These are phyloP conservation scores for Chenopodium berlandieri DNA, from an alignment of 148 eudicot species.

Conservation along the genomic window DNA sequence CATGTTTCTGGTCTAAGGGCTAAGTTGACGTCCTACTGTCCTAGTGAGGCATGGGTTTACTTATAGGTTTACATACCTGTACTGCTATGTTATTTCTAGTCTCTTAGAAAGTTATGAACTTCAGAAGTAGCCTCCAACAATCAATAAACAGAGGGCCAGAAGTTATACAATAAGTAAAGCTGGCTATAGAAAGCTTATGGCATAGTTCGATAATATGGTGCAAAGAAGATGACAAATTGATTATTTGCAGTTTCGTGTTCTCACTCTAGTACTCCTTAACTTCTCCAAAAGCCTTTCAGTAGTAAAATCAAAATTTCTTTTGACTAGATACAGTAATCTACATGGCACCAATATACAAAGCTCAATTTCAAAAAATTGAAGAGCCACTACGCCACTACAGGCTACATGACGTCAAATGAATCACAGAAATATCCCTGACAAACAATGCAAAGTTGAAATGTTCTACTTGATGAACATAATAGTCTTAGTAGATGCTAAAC, in stretches of 20 bases:
- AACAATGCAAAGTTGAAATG: not conserved
- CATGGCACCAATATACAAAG: not conserved
- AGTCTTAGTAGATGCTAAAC: not conserved
- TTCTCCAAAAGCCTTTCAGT: not conserved
- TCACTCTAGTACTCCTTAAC: not conserved
- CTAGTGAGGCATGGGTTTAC: not conserved
- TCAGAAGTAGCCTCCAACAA: not conserved
- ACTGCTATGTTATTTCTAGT: not conserved
- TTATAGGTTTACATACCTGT: not conserved
- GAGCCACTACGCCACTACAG: not conserved
- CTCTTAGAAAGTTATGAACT: not conserved
- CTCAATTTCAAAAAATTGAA: not conserved
- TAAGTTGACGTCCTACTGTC: not conserved
- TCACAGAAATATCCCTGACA: not conserved
- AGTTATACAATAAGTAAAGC: not conserved
- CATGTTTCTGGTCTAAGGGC: not conserved
- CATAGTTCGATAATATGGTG: not conserved
- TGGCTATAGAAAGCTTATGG: not conserved
- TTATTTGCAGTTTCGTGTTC: not conserved
- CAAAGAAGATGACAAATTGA: not conserved
- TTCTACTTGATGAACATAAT: not conserved
- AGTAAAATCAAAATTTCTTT: no score
- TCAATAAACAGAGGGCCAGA: not conserved
- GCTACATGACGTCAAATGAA: not conserved
- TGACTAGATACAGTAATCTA: not conserved